Evolutionary conservation across 768 basidiomycete species (phyloP).

Genomic region (Lentinula lateritia): DNA sequence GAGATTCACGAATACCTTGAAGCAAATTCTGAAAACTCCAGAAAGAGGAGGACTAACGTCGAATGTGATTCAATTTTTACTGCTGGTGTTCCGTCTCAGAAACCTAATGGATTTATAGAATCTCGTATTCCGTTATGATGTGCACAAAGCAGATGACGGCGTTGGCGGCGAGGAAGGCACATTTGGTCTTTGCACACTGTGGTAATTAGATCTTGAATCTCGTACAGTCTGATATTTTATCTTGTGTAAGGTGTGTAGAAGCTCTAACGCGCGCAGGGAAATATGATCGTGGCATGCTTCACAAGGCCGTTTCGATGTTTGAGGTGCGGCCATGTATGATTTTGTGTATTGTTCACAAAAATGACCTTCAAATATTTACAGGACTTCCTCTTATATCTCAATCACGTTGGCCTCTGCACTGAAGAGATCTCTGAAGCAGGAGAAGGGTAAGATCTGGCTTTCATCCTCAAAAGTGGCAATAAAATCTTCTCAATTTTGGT

Average conservation of each 20-base stretch:
- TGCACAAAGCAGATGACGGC: slow-evolving; percentile 80
- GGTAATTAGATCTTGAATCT: slow-evolving; percentile 33
- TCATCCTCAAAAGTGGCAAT: no score
- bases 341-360: not conserved
- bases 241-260: slow-evolving; percentile 64
- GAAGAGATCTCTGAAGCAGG: slow-evolving; percentile 85
- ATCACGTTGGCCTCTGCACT: slow-evolving; percentile 82
- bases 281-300: slow-evolving; percentile 61
- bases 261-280: slow-evolving; percentile 85
- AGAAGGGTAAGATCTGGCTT: slow-evolving; percentile 47
- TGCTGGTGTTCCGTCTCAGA: not conserved
- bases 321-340: slow-evolving; percentile 48
- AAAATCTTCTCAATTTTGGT: slow-evolving; percentile 3
- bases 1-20: slow-evolving; percentile 81
- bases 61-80: slow-evolving; percentile 45
- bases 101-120: slow-evolving; percentile 35
- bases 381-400: slow-evolving; percentile 79
- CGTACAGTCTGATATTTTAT: not conserved
- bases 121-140: slow-evolving; percentile 88
- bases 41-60: slow-evolving; percentile 90
- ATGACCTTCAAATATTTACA: slow-evolving; percentile 16
- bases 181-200: slow-evolving; percentile 84
- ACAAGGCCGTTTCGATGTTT: slow-evolving; percentile 78
- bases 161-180: slow-evolving; percentile 96
- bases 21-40: slow-evolving; percentile 76